A percentile compares a stretch with the other conserved stretches of the same genome.
Conservation (phyloP, 805 yeast genomes). For the Suhomyces vadensis region DNA sequence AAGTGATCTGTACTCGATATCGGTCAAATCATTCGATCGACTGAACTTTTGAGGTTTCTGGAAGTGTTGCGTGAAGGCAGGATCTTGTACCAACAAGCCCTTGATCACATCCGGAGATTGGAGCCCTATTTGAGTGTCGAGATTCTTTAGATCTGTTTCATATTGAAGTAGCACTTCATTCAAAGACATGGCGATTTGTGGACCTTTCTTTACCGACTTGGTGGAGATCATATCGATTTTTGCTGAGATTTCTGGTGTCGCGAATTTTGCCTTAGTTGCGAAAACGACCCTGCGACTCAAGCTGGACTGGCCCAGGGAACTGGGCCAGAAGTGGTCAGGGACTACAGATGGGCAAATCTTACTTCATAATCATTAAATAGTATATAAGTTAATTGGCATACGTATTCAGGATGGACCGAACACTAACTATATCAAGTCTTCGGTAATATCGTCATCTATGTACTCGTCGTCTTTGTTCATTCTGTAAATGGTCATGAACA, state of each 20-base stretch:
- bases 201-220: no score
- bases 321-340: no score
- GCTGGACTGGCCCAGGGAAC: no score
- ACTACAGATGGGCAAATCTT: no score
- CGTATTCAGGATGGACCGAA: no score
- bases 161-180: slow-evolving; percentile 3
- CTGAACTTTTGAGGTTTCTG: not conserved
- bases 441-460: slow-evolving; percentile 43
- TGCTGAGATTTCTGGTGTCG: no score
- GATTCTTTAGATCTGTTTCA: not conserved
- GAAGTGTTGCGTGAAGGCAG: slow-evolving; percentile 6
- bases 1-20: slow-evolving; percentile 1
- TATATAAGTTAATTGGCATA: no score
- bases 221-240: no score
- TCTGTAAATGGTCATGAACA: slow-evolving; percentile 49
- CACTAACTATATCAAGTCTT: slow-evolving; percentile 39
- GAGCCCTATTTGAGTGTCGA: not conserved
- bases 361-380: no score
- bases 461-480: slow-evolving; percentile 51
- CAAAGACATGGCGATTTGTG: slow-evolving; percentile 7
- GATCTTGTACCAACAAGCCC: slow-evolving; percentile 4
- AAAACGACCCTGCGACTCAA: no score
- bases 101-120: not conserved
- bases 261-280: no score
- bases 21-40: not conserved